A percentile compares a stretch with the other conserved stretches of the same genome.
Evolutionary conservation across 1,139 yeast genomes (phyloP).

Genomic region (Kodamaea sp.): DNA sequence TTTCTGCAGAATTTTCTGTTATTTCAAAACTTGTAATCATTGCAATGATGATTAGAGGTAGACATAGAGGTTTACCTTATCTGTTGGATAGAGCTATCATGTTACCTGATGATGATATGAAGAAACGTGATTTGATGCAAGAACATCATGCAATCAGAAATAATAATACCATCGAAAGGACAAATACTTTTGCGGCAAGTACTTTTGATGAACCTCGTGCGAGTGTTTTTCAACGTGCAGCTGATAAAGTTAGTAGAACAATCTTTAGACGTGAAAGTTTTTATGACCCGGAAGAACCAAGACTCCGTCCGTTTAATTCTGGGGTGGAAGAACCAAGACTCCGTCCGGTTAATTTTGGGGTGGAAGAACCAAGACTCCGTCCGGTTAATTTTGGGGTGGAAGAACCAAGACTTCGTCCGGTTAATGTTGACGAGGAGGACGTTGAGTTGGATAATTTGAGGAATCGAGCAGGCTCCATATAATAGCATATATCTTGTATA

Average conservation of each 20-base stretch:
- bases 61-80: constrained; percentile 96
- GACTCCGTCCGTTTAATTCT: not conserved
- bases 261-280: too few species aligned
- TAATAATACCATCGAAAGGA: constrained; percentile 28
- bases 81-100: constrained; percentile 91
- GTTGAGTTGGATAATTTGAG: not conserved
- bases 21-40: constrained; percentile 80
- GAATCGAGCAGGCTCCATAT: too few species aligned
- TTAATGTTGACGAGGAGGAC: not conserved
- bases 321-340: not conserved
- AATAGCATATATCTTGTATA: too few species aligned
- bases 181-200: constrained; percentile 9
- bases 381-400: not conserved
- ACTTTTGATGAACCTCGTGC: constrained; percentile 10
- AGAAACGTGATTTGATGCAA: constrained; percentile 63
- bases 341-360: not conserved
- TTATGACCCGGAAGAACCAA: not conserved
- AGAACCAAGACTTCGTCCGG: not conserved
- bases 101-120: constrained; percentile 71
- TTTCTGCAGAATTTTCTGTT: constrained; percentile 66
- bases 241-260: too few species aligned
- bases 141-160: constrained; percentile 50
- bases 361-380: not conserved
- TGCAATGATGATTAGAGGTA: constrained; percentile 89
- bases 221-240: not conserved